Evolutionary conservation across 768 basidiomycete species (phyloP), one percentile per base, ranked within the genome.

Genomic region (Leucogyrophana mollusca): DNA sequence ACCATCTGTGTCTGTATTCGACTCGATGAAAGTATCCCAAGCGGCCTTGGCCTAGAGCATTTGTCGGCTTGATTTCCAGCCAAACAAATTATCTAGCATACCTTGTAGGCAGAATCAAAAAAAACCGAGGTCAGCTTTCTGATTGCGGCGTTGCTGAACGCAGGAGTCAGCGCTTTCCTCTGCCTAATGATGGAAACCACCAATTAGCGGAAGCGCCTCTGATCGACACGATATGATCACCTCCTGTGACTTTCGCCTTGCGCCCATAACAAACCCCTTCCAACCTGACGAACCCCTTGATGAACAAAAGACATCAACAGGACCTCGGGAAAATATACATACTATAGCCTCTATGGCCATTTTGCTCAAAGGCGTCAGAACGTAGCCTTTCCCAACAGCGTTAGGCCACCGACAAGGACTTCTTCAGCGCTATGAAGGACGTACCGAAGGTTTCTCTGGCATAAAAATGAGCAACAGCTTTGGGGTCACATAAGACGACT

Each of bases 381-480:
- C 25, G 17, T 68, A 69, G 0, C 62, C 64, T 30, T n/a, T n/a
- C n/a, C n/a, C n/a, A n/a, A n/a, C n/a, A n/a, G n/a, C n/a, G n/a
- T n/a, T n/a, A 30, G 13, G 7, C 27, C 13, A 7, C 7, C 6
- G 27, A 13, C 13, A 30, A 30, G 13, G 6, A 7, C 27, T 7
- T 30, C 6, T 13, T 30, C 7, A 30, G 27, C 13, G 13, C 13
- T 13, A 30, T 7, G 27, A 30, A 7, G 13, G 6, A 30, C 27
- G 27, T 30, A 30, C 27, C 27, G 27, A 7, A 76, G 0, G 79
- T 75, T 41, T 82, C 81, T 45, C 61, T 69, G 0, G 73, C 64
- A 46, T 71, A 78, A 34, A 79, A 70, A 50, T 83, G 78, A 0
- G 72, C 66, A 16, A 77, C 60, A 0, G 81, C 79, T 55, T 72